phyloP scores from a whole-genome alignment of 1,284 basidiomycete species.

The Moniliophthora roreri region DNA sequence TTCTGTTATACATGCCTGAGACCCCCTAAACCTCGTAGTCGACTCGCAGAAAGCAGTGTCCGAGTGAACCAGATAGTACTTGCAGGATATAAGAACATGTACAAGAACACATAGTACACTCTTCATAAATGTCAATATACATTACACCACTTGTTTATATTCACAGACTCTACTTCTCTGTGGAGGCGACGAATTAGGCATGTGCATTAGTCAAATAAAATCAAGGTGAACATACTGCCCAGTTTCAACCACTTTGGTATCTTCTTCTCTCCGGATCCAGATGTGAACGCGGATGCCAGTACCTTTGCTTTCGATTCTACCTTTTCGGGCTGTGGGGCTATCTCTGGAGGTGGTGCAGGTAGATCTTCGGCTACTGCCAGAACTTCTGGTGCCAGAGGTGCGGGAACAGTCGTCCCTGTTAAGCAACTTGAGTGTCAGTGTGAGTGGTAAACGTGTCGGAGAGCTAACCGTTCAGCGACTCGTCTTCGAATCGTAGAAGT shows the following conservation, averaged over 20 bases:
- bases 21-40: too few species aligned
- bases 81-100: too few species aligned
- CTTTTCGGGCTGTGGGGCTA: conserved; percentile 24
- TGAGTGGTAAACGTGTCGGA: background rate
- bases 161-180: conserved; percentile 27
- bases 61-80: too few species aligned
- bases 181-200: background rate
- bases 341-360: conserved; percentile 46
- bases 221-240: conserved; percentile 7
- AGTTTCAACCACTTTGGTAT: conserved; percentile 71
- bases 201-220: conserved; percentile 3
- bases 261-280: conserved; percentile 48
- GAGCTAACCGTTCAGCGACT: conserved; percentile 63
- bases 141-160: too few species aligned
- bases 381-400: conserved; percentile 65
- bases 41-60: too few species aligned
- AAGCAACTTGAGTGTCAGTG: conserved; percentile 7
- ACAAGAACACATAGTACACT: too few species aligned
- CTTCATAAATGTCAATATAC: too few species aligned
- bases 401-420: conserved; percentile 48
- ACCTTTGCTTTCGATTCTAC: background rate
- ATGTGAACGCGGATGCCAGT: conserved; percentile 5
- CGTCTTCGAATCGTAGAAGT: conserved; percentile 73
- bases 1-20: too few species aligned
- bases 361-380: conserved; percentile 60